Evolutionary conservation across 2,329 filamentous ascomycete genomes (phyloP).

Genomic region (Neonectria ditissima): DNA sequence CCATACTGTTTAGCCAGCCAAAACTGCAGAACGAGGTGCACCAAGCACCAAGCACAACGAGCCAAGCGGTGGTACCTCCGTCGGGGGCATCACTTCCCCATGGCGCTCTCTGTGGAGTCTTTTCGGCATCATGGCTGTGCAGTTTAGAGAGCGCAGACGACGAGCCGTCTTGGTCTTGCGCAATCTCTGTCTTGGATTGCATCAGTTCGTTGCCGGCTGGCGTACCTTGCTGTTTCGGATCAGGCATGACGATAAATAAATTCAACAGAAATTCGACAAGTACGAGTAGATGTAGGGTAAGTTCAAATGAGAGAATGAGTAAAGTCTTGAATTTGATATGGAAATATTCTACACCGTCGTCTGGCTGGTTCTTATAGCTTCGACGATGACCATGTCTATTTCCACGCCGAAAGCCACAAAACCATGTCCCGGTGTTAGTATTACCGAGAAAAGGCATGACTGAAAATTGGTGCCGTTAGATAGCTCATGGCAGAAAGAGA

Average conservation of each 20-base stretch:
- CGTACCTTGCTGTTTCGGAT: not conserved
- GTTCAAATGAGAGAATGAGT: not conserved
- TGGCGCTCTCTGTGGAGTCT: not conserved
- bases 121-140: not conserved
- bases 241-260: not conserved
- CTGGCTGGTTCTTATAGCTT: not conserved
- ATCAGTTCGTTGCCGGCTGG: not conserved
- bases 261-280: not conserved
- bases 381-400: not conserved
- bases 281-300: not conserved
- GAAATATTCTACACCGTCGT: not conserved
- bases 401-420: not conserved
- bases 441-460: not conserved
- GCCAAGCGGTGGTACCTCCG: constrained; percentile 51
- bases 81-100: constrained; percentile 8
- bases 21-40: constrained; percentile 54
- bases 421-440: not conserved
- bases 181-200: not conserved
- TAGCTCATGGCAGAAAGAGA: not conserved
- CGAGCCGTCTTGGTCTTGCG: not conserved
- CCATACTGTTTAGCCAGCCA: constrained; percentile 58
- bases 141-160: not conserved
- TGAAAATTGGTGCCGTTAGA: not conserved
- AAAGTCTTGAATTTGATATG: not conserved
- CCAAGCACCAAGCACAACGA: constrained; percentile 52